Percentiles rank a stretch among this genome's conserved stretches.
Conservation (phyloP, 1,284 basidiomycete species). For the Stygiomarasmius scandens region DNA sequence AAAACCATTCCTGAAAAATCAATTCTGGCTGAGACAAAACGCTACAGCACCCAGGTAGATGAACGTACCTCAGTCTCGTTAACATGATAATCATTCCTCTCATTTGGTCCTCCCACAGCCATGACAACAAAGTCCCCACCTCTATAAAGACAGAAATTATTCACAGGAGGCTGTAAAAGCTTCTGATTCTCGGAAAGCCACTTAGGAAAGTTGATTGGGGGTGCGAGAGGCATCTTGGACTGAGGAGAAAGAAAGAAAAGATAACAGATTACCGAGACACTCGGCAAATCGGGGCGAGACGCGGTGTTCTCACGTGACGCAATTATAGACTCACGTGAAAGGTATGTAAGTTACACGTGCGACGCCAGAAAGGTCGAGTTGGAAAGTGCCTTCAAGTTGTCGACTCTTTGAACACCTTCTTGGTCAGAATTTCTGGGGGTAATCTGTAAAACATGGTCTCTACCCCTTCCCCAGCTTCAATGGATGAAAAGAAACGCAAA, state of each 20-base stretch:
- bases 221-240: slow-evolving; percentile 56
- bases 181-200: slow-evolving; percentile 84
- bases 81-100: slow-evolving; percentile 89
- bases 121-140: slow-evolving; percentile 88
- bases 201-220: slow-evolving; percentile 82
- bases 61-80: slow-evolving; percentile 84
- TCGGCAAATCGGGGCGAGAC: too few species aligned
- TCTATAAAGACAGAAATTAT: slow-evolving; percentile 87
- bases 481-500: slow-evolving; percentile 45
- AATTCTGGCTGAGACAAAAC: background rate
- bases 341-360: background rate
- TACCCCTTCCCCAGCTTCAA: background rate
- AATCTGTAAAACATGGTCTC: slow-evolving; percentile 5
- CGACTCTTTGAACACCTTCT: too few species aligned
- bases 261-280: too few species aligned
- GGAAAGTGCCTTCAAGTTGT: background rate
- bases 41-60: background rate
- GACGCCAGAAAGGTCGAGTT: background rate
- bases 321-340: background rate
- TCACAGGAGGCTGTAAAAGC: slow-evolving; percentile 86
- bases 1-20: slow-evolving; percentile 84
- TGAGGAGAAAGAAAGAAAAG: background rate
- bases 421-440: too few species aligned
- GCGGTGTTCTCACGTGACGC: background rate
- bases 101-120: slow-evolving; percentile 92